phyloP scores from a whole-genome alignment of 768 basidiomycete genomes.

The Amanita polypyramis region DNA sequence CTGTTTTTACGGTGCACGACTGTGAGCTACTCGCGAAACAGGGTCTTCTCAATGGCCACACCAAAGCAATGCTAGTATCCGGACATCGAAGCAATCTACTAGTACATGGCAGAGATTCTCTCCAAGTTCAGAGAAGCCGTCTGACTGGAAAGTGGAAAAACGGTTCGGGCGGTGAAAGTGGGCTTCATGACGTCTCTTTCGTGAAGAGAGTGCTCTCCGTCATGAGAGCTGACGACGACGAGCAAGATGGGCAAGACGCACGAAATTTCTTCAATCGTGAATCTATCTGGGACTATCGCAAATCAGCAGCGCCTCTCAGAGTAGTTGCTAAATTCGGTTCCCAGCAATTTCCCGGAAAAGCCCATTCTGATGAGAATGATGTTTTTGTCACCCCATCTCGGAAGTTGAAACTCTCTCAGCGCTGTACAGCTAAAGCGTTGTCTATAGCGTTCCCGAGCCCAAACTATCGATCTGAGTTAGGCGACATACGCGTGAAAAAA shows the following conservation, averaged over 20 bases:
- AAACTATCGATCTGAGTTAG: not conserved
- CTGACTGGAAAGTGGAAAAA: not conserved
- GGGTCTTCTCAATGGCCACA: not conserved
- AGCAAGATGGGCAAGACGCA: not conserved
- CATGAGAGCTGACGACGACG: constrained; percentile 2
- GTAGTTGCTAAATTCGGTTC: not conserved
- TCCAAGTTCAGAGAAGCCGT: not conserved
- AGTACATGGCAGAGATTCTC: not conserved
- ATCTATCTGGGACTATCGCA: constrained; percentile 1
- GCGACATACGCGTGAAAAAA: not conserved
- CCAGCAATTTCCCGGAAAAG: not conserved
- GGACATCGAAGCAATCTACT: not conserved
- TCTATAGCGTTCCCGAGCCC: not conserved
- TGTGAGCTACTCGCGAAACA: not conserved
- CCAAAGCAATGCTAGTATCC: not conserved
- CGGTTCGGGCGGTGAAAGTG: not conserved
- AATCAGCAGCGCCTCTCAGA: not conserved
- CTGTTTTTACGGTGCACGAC: not conserved
- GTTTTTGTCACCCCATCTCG: not conserved
- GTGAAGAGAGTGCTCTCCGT: constrained; percentile 3
- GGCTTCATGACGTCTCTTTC: constrained; percentile 3
- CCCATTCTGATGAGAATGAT: not conserved
- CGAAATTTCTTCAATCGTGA: constrained; percentile 6
- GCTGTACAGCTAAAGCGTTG: not conserved
- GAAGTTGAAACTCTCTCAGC: not conserved